Base-by-base conservation (phyloP, 768 basidiomycete species). In the Kondoa malvinella region DNA sequence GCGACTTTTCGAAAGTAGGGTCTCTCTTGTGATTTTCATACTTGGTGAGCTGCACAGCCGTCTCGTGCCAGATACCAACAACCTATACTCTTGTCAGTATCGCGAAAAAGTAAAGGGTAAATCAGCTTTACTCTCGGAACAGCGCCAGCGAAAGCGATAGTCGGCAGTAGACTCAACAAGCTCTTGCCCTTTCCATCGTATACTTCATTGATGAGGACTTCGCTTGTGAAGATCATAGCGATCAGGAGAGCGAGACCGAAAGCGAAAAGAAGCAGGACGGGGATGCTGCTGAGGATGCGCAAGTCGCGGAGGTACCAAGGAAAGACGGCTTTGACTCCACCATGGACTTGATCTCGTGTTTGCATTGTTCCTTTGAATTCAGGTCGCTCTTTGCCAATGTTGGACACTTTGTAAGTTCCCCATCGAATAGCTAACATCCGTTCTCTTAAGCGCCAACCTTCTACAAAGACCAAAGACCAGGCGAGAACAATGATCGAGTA, bases 21-120 rank as follows among this genome's bases (percentile, higher is more conserved):
- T 87, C 83, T 72, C 88, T 88, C 0, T 83, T 81, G 75, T 96
- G 92, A 74, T 95, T 92, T 78, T 99, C 94, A 88, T 89, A 92
- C 57, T 82, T 78, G 0, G 92, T 91, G 65, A 96, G 81, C 21
- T 80, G 78, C 63, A 79, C 79, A 1, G 89, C 88, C 61, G 85
- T 80, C 2, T 78, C 72, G 72, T 62, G 34, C 71, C 74, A 72
- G 31, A 70, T 67, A 40, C 16, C 27, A 29, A 62, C 16, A 26
- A 65, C 59, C n/a, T 8, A 40, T 25, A 21, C 29, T 17, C 12
- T 1, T 1, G 21, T 67, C 25, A 64, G 66, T 40, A 1, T 17
- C n/a, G 1, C 26, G 31, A 26, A 40, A 29, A 34, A 4, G 2
- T 4, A 3, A 34, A 2, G 87, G 86, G 76, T 90, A 94, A 4